Percentiles rank a stretch among this genome's conserved stretches.
Conservation (phyloP, 176 grass and related monocot species). For the Oropetium thomaeum region DNA sequence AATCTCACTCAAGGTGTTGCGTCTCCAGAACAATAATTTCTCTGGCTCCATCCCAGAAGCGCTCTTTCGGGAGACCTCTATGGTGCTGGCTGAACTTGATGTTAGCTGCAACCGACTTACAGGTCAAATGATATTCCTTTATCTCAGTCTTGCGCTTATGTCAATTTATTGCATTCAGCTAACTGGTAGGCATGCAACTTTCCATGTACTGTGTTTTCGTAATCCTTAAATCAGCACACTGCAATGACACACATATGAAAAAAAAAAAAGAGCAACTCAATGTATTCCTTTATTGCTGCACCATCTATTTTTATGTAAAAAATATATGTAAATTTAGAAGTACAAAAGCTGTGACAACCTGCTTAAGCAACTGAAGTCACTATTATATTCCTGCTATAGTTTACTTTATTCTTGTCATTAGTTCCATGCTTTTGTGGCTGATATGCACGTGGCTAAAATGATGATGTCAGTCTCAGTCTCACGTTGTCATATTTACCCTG, state of each 20-base stretch:
- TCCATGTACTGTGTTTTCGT: background rate
- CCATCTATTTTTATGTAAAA: background rate
- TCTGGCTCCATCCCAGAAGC: conserved; percentile 79
- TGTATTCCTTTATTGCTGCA: background rate
- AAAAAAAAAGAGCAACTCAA: background rate
- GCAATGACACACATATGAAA: background rate
- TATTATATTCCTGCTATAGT: background rate
- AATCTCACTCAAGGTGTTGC: conserved; percentile 74
- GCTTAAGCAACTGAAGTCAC: background rate
- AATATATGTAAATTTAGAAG: background rate
- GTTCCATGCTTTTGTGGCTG: background rate
- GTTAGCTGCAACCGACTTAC: conserved; percentile 84
- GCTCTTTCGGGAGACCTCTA: conserved; percentile 73
- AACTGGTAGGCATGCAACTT: background rate
- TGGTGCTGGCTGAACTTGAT: conserved; percentile 83
- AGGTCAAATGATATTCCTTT: conserved; percentile 45
- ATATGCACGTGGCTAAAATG: background rate
- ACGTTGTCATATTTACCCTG: background rate
- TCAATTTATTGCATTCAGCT: conserved; percentile 16
- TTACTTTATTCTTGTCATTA: background rate
- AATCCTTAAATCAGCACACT: conserved; percentile 22
- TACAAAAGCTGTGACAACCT: background rate
- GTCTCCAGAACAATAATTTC: conserved; percentile 67
- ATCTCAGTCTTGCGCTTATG: background rate
- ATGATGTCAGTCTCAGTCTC: background rate